A percentile compares a stretch with the other conserved stretches of the same genome.
phyloP scores from a whole-genome alignment of 2,329 filamentous ascomycete genomes.

The Cordyceps sp. region DNA sequence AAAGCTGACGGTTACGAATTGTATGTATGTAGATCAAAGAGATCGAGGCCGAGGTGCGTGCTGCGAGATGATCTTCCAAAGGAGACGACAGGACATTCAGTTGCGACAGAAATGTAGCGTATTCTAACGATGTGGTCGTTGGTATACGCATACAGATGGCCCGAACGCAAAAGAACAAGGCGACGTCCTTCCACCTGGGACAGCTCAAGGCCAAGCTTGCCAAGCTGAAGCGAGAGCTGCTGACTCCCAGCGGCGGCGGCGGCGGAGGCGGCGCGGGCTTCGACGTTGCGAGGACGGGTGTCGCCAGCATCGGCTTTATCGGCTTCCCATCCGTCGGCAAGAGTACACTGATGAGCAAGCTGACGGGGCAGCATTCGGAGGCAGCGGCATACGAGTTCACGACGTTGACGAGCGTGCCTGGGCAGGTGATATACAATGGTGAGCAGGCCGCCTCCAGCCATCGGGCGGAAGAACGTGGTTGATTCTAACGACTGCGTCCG shows the following conservation, averaged over 20 bases:
- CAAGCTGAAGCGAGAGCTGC: conserved; percentile 89
- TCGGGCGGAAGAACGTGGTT: no score
- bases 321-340: conserved; percentile 97
- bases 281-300: conserved; percentile 94
- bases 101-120: no score
- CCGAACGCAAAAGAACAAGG: conserved; percentile 94
- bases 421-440: conserved; percentile 89
- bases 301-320: conserved; percentile 93
- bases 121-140: no score
- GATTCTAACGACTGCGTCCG: conserved; percentile 10
- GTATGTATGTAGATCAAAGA: conserved; percentile 64
- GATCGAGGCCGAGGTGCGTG: conserved; percentile 78
- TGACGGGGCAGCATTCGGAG: conserved; percentile 96
- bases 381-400: conserved; percentile 97
- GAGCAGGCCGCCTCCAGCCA: conserved; percentile 7
- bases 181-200: conserved; percentile 81
- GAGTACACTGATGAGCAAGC: conserved; percentile 86
- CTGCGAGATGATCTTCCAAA: not conserved
- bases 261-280: conserved; percentile 80
- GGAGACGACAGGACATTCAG: no score
- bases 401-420: conserved; percentile 90
- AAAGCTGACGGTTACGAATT: not conserved
- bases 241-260: conserved; percentile 71
- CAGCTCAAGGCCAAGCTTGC: conserved; percentile 97
- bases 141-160: no score